These are phyloP conservation scores for Solanum sparsipilum DNA, from an alignment of 257 asterid genomes.

Conservation along the genomic window DNA sequence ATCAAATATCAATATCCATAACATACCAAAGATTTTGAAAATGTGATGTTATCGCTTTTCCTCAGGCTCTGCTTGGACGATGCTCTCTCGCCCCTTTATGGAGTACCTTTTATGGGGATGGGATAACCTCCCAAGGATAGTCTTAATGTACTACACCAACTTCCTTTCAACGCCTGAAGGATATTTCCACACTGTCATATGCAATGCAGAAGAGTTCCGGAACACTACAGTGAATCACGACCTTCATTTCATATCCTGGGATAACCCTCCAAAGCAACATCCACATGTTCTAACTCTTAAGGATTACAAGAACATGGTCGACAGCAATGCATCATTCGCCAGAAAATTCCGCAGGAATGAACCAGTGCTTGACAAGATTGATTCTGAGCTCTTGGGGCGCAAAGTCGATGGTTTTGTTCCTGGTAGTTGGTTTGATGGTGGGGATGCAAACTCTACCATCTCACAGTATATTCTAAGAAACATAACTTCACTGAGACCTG, in stretches of 20 bases:
- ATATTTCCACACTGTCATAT: conserved; percentile 67
- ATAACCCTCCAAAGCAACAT: conserved; percentile 80
- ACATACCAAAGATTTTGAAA: background rate
- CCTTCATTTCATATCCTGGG: conserved; percentile 82
- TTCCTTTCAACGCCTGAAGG: conserved; percentile 79
- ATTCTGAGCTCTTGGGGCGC: conserved; percentile 45
- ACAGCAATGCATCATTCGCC: conserved; percentile 67
- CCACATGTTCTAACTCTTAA: conserved; percentile 48
- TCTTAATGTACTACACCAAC: conserved; percentile 62
- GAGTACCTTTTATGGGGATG: conserved; percentile 70
- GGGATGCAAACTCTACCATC: conserved; percentile 14
- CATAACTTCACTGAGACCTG: conserved; percentile 42
- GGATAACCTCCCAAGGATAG: conserved; percentile 64
- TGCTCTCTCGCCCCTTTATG: conserved; percentile 66
- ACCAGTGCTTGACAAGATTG: conserved; percentile 47
- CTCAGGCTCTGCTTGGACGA: conserved; percentile 84
- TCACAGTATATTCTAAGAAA: conserved; percentile 14
- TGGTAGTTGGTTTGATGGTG: conserved; percentile 57
- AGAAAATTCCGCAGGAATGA: conserved; percentile 42
- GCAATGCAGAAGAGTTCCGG: conserved; percentile 52
- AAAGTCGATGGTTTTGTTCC: conserved; percentile 44
- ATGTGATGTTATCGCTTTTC: background rate
- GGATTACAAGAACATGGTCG: conserved; percentile 47
- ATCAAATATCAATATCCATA: background rate
- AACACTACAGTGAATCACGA: conserved; percentile 74